phyloP scores from a whole-genome alignment of 768 basidiomycete genomes.

The Suillus americanus region DNA sequence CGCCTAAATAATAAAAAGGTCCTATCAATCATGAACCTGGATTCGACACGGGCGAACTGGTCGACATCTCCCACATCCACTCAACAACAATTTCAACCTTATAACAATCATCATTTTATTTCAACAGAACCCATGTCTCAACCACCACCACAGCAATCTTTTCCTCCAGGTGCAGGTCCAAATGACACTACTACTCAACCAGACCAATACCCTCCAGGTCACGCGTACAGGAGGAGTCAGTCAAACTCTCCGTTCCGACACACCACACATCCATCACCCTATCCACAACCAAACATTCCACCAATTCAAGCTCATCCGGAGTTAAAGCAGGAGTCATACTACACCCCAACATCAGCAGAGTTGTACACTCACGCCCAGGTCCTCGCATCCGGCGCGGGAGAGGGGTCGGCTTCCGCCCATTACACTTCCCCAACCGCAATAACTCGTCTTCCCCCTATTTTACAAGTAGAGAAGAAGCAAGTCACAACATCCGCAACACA shows the following conservation, averaged over 20 bases:
- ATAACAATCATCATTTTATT: slow-evolving; percentile 29
- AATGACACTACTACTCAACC: slow-evolving; percentile 23
- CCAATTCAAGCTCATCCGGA: slow-evolving; percentile 25
- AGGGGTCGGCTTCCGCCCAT: slow-evolving; percentile 24
- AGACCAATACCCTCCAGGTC: slow-evolving; percentile 33
- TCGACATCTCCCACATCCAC: slow-evolving; percentile 27
- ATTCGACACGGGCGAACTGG: slow-evolving; percentile 37
- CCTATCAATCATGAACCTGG: slow-evolving; percentile 33
- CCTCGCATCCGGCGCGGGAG: slow-evolving; percentile 27
- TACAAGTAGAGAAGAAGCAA: slow-evolving; percentile 91
- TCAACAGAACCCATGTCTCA: slow-evolving; percentile 36
- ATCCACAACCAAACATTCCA: slow-evolving; percentile 32
- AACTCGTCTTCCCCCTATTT: slow-evolving; percentile 74
- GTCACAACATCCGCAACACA: slow-evolving; percentile 95
- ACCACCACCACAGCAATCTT: slow-evolving; percentile 26
- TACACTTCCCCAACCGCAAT: slow-evolving; percentile 33
- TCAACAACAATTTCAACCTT: slow-evolving; percentile 24
- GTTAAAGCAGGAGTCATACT: slow-evolving; percentile 46
- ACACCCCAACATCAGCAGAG: slow-evolving; percentile 53
- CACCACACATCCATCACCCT: slow-evolving; percentile 40
- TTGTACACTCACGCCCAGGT: slow-evolving; percentile 52
- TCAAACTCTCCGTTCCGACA: slow-evolving; percentile 35
- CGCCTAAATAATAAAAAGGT: slow-evolving; percentile 38
- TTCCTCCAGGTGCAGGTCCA: slow-evolving; percentile 34
- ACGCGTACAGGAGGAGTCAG: slow-evolving; percentile 33